Conservation (phyloP, 2,329 filamentous ascomycete species). For the Aspergillus amoenus region DNA sequence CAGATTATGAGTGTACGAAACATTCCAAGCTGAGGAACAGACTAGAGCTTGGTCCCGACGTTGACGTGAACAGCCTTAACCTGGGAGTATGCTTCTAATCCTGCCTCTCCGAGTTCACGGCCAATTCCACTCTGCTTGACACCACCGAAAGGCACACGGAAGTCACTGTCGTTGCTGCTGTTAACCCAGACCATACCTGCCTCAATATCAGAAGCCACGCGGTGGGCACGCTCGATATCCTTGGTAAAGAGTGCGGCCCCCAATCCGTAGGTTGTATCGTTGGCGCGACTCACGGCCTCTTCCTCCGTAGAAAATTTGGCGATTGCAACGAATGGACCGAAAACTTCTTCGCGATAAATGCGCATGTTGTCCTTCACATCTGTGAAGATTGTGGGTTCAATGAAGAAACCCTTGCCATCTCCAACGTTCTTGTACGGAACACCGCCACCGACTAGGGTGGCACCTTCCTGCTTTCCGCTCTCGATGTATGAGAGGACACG, state of each 20-base stretch:
- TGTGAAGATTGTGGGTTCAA: conserved; percentile 60
- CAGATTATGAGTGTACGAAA: neutral
- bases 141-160: conserved; percentile 59
- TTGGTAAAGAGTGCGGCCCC: conserved; percentile 42
- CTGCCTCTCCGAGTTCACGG: conserved; percentile 60
- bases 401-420: conserved; percentile 63
- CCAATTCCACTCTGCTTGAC: conserved; percentile 65
- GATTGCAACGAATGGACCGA: conserved; percentile 62
- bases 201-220: conserved; percentile 57
- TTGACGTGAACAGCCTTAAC: conserved; percentile 54
- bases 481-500: conserved; percentile 69
- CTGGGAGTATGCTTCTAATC: conserved; percentile 62
- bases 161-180: conserved; percentile 51
- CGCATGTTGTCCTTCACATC: conserved; percentile 58
- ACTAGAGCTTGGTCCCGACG: conserved; percentile 41
- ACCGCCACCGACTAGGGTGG: conserved; percentile 64
- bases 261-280: conserved; percentile 50
- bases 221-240: conserved; percentile 63
- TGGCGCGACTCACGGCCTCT: conserved; percentile 57
- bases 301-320: conserved; percentile 59
- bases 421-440: conserved; percentile 55
- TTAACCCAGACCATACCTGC: conserved; percentile 73
- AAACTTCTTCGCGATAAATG: conserved; percentile 63
- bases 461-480: conserved; percentile 68
- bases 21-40: neutral